Base-by-base conservation (phyloP, 305 asterid genomes). In the Ilex paraguariensis region DNA sequence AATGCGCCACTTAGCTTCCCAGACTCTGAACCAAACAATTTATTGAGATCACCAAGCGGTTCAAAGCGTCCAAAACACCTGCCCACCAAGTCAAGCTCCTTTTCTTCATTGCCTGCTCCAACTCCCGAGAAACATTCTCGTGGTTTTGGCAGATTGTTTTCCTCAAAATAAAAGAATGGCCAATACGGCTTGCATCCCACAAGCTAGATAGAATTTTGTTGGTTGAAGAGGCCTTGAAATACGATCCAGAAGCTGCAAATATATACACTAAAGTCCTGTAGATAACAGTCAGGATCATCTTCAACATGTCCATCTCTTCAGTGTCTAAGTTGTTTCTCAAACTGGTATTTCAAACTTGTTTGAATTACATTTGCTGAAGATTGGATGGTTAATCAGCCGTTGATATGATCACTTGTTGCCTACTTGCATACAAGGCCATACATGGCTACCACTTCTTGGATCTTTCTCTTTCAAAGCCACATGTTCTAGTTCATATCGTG, bases 81-180 rank as follows among this genome's bases (percentile, higher is more conserved):
- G 28, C 78, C 85, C 45, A 70, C 96, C 14, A 82, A 77, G 78
- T 93, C 98, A 0, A 81, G 87, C 59, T 82, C 95, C 45, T 79
- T 90, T 12, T 76, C 80, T 57, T 54, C 86, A 10, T 80, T 94
- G 33, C 73, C 86, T 15, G 79, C 86, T 6, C 85, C 83, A 12
- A 85, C 96, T 6, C 95, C 96, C 4, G 97, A 92, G 79, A 92
- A 85, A 73, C 88, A 87, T 36, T 66, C 80, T 39, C 95, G 96
- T 52, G 92, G 91, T 58, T 72, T 93, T 57, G 87, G 84, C 87
- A 78, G 97, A 80, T 93, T 90, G 85, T 93, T 93, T 81, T 87
- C 98, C 51, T 69, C 97, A 0, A 85, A 88, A 74, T 77, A 74
- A 53, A 88, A 86, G 76, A 73, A 46, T 32, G 75, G 77, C 57